Base-by-base conservation (phyloP, 176 grass and related monocot species). In the Ensete glaucum region DNA sequence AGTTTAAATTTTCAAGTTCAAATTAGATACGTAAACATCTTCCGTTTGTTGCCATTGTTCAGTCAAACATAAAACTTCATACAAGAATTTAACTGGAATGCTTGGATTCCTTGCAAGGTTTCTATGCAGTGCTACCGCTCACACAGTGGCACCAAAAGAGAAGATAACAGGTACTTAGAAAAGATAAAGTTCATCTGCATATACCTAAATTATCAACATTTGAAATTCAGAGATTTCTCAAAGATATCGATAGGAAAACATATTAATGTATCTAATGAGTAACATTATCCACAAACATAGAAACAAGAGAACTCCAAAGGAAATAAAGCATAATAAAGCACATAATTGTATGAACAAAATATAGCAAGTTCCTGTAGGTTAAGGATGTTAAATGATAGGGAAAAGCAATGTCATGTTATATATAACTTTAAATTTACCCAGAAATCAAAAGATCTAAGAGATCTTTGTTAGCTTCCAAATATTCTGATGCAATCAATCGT, bases 381-480 rank as follows among this genome's bases (percentile, higher is more conserved):
- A 60, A 60, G 57, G n/a, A 9, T n/a, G 13, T 60, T 60, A 21
- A 43, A 43, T 60, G 15, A n/a, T 24, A 59, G 64, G 49, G 9
- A 64, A 80, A 50, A 43, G 34, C 34, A 43, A 43, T 43, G 34
- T 21, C 54, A 63, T 9, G 27, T 15, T 54, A 55, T 10, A 2
- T 21, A 19, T 66, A 68, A 51, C 9, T 58, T 1, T 23, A 2
- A 14, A 79, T 1, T 51, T 8, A 92, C 89, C 83, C 81, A 55
- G 62, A 79, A 58, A 92, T 63, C 72, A 92, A 67, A 62, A 70
- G 53, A 53, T 88, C 86, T 63, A 92, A 55, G 48, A 92, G 62
- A 86, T 86, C 89, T 25, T 77, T 83, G 53, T 92, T 92, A 59
- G 52, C 72, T 80, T 88, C 89, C 24, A 92, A 77, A 53, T 92